A percentile compares a stretch with the other conserved stretches of the same genome.
phyloP scores from a whole-genome alignment of 2,329 filamentous ascomycete genomes.

The Onygenales sp. region DNA sequence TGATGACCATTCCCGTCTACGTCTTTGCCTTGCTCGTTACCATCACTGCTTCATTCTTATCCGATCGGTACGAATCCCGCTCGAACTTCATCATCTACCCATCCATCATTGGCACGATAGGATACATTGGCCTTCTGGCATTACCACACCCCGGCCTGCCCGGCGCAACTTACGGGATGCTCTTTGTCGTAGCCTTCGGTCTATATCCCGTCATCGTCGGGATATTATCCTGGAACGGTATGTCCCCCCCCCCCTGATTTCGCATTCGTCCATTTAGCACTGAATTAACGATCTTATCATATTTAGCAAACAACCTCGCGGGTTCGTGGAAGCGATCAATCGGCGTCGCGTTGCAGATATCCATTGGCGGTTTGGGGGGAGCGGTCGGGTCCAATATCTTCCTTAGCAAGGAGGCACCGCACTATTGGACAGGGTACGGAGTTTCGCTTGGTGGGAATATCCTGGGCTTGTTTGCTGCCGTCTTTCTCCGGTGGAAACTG shows the following conservation, averaged over 20 bases:
- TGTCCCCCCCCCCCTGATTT: too few species aligned
- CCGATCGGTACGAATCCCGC: constrained; percentile 17
- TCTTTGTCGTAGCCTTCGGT: neutral
- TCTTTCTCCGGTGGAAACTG: neutral
- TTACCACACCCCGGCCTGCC: neutral
- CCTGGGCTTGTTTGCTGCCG: neutral
- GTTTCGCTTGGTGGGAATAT: neutral
- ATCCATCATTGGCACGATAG: neutral
- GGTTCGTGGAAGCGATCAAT: neutral
- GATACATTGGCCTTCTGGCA: neutral
- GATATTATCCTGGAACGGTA: neutral
- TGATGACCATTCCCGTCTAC: constrained; percentile 22
- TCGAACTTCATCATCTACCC: constrained; percentile 11
- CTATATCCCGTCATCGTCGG: neutral
- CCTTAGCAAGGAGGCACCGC: neutral
- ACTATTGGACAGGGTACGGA: neutral
- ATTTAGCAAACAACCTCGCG: neutral
- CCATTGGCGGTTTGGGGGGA: neutral
- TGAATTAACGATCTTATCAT: too few species aligned
- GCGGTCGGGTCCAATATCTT: neutral
- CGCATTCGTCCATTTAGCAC: too few species aligned
- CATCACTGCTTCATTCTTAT: constrained; percentile 15
- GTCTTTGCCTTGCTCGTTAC: constrained; percentile 13
- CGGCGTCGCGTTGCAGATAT: neutral
- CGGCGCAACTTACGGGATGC: neutral